Conservation (phyloP, 2,329 filamentous ascomycete genomes). For the Eutypella sp. region DNA sequence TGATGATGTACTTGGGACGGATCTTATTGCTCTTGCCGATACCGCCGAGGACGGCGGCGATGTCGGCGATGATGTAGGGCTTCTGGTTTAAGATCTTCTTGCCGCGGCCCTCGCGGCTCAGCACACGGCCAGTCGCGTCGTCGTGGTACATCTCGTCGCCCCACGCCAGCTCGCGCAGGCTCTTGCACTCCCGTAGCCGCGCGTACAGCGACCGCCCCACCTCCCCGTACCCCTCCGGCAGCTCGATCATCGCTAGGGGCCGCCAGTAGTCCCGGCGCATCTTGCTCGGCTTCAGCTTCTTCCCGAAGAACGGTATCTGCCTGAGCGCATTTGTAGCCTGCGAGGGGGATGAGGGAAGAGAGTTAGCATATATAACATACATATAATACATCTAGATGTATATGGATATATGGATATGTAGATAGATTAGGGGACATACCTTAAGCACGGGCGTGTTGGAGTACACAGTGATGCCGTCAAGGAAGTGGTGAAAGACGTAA, state of each 20-base stretch:
- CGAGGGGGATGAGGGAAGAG: too few relatives aligned
- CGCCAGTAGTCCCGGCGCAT: constrained; percentile 65
- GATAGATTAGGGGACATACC: constrained; percentile 37
- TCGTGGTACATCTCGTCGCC: constrained; percentile 39
- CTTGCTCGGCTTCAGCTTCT: constrained; percentile 58
- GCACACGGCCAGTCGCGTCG: constrained; percentile 28
- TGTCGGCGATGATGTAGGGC: constrained; percentile 58
- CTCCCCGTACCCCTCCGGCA: constrained; percentile 45
- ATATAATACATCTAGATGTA: background rate
- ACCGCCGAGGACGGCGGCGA: constrained; percentile 53
- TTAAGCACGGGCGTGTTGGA: constrained; percentile 41
- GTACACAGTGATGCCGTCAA: constrained; percentile 48
- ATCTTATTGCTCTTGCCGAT: constrained; percentile 48
- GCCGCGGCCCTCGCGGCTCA: constrained; percentile 41
- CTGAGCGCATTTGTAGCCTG: constrained; percentile 19
- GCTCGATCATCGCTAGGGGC: constrained; percentile 55
- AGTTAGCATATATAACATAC: too few relatives aligned
- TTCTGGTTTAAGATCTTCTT: constrained; percentile 54
- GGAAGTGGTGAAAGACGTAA: constrained; percentile 49
- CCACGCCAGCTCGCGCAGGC: constrained; percentile 60
- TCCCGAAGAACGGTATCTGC: constrained; percentile 55
- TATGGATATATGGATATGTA: background rate
- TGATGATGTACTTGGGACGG: constrained; percentile 11
- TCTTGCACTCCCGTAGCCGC: constrained; percentile 60
- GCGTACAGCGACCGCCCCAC: constrained; percentile 57